These are phyloP conservation scores for Zizania latifolia DNA, from an alignment of 176 grass and related monocot species.

Conservation along the genomic window DNA sequence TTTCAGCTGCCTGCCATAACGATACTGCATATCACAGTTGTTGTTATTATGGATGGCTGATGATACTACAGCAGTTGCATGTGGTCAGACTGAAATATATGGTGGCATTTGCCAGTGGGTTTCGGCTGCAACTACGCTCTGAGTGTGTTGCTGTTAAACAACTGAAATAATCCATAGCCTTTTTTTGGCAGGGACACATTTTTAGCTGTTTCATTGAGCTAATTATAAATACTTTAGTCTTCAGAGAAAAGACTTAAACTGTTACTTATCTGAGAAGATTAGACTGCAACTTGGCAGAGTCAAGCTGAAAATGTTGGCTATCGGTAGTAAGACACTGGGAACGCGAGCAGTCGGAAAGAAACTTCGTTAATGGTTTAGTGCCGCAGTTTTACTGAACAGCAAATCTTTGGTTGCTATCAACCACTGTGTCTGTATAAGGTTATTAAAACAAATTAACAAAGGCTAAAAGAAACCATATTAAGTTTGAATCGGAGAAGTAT, in stretches of 20 bases:
- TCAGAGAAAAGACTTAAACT: too few species aligned
- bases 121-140: neutral
- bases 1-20: neutral
- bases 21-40: neutral
- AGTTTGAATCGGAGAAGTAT: too few species aligned
- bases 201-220: neutral
- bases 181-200: neutral
- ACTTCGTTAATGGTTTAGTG: neutral
- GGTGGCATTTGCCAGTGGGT: neutral
- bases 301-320: neutral
- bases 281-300: neutral
- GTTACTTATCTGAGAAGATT: neutral
- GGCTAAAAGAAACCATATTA: too few species aligned
- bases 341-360: neutral
- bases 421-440: neutral
- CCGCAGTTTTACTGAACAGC: neutral
- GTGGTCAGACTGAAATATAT: neutral
- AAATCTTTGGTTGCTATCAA: neutral
- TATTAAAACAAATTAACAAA: too few species aligned
- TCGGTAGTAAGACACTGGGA: neutral
- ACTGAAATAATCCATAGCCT: too few species aligned
- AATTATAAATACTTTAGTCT: neutral
- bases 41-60: neutral
- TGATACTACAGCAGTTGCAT: neutral
- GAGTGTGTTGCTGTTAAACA: too few species aligned